Conservation (phyloP, 805 yeast genomes). For the Suhomyces tanzawaensis region DNA sequence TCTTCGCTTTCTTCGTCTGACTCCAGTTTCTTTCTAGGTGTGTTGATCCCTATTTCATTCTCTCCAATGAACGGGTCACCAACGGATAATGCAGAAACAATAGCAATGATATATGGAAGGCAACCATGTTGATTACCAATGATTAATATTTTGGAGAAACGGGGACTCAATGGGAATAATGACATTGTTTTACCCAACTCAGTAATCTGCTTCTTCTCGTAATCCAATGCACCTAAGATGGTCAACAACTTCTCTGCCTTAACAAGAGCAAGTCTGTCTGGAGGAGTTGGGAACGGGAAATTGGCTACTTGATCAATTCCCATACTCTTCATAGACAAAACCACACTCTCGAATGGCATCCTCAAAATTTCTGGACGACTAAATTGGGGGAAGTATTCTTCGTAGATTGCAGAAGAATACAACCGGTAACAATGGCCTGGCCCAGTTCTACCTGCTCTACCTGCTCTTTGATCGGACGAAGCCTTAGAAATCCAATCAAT, state of each 20-base stretch:
- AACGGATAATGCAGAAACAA: constrained; percentile 88
- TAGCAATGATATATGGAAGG: constrained; percentile 82
- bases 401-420: constrained; percentile 91
- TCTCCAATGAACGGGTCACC: constrained; percentile 87
- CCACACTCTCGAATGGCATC: constrained; percentile 97
- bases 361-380: constrained; percentile 86
- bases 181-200: constrained; percentile 84
- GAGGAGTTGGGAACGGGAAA: constrained; percentile 97
- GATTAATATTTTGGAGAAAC: constrained; percentile 86
- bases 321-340: constrained; percentile 93
- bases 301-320: constrained; percentile 87
- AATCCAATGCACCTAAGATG: constrained; percentile 74
- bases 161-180: constrained; percentile 87
- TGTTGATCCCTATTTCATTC: constrained; percentile 62
- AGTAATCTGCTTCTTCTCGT: constrained; percentile 55
- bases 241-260: constrained; percentile 68
- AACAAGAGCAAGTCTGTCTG: constrained; percentile 56
- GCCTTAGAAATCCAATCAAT: constrained; percentile 94
- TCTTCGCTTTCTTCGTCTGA: constrained; percentile 35
- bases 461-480: constrained; percentile 90
- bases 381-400: constrained; percentile 79
- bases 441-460: constrained; percentile 98
- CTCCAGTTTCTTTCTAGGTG: constrained; percentile 14
- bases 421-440: constrained; percentile 96
- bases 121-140: constrained; percentile 86